Conservation (phyloP, 164 flowering plant genomes). For the Hamamelis virginiana region DNA sequence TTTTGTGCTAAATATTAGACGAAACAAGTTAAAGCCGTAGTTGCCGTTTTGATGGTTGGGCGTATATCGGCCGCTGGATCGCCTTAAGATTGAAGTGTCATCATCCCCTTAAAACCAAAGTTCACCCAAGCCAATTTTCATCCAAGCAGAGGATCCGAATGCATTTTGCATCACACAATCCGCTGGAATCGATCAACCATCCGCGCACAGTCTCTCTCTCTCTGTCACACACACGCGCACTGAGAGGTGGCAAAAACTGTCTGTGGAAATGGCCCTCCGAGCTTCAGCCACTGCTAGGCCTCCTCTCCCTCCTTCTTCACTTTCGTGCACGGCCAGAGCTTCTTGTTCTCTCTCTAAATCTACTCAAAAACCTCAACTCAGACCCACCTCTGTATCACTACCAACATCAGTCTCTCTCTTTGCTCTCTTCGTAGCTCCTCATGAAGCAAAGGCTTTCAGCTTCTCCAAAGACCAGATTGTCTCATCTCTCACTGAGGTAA, state of each 20-base stretch:
- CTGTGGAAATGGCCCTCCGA: conserved; percentile 56
- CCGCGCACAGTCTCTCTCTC: too few species aligned
- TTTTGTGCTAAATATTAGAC: too few species aligned
- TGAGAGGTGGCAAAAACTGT: conserved; percentile 11
- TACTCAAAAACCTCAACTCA: conserved; percentile 20
- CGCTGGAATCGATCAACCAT: too few species aligned
- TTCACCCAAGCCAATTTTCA: too few species aligned
- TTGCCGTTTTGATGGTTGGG: too few species aligned
- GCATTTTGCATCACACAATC: too few species aligned
- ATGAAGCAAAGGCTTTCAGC: conserved; percentile 60
- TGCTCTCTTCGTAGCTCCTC: conserved; percentile 48
- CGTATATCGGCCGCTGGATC: too few species aligned
- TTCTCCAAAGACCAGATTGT: conserved; percentile 76
- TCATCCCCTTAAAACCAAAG: too few species aligned
- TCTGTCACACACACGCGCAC: too few species aligned
- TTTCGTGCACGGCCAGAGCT: conserved; percentile 18
- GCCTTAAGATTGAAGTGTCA: too few species aligned
- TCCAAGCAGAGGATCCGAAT: too few species aligned
- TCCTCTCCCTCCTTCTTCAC: conserved; percentile 28
- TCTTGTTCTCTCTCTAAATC: conserved; percentile 16
- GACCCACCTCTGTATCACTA: conserved; percentile 31
- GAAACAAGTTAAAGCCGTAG: too few species aligned
- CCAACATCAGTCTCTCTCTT: conserved; percentile 54
- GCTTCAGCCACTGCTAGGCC: conserved; percentile 50
- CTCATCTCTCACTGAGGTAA: conserved; percentile 67